These are phyloP conservation scores for Leccinellum luteum DNA, from an alignment of 768 basidiomycete genomes.

Conservation along the genomic window DNA sequence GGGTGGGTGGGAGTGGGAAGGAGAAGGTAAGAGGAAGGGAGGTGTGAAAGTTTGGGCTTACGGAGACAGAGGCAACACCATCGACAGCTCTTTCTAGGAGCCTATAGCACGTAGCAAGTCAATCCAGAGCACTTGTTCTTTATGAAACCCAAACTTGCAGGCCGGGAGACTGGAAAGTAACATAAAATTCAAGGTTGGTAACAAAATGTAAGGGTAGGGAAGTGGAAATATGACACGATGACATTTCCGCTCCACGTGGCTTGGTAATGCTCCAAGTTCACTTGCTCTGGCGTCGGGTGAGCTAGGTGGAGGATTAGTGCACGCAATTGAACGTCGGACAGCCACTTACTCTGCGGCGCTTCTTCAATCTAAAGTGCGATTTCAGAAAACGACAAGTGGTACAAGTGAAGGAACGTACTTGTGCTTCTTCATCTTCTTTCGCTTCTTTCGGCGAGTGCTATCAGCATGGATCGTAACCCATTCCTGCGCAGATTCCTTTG, in stretches of 20 bases:
- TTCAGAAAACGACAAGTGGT: constrained; percentile 10
- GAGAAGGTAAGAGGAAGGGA: constrained; percentile 54
- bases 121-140: neutral
- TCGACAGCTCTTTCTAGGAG: neutral
- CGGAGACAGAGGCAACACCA: neutral
- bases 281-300: constrained; percentile 42
- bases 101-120: neutral
- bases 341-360: constrained; percentile 76
- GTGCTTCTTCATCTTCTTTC: constrained; percentile 97
- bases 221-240: neutral
- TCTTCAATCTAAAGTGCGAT: constrained; percentile 63
- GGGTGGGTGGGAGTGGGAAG: constrained; percentile 76
- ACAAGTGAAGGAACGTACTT: constrained; percentile 57
- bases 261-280: constrained; percentile 11
- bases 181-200: neutral
- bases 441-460: constrained; percentile 79
- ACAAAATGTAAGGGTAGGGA: constrained; percentile 1
- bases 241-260: neutral
- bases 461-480: constrained; percentile 71
- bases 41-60: constrained; percentile 68
- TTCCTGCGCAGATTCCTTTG: constrained; percentile 54
- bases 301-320: constrained; percentile 33
- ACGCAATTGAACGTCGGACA: neutral
- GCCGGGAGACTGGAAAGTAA: neutral
- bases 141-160: neutral